Percentiles rank a stretch among this genome's conserved stretches.
Conservation (phyloP, 371 early-diverging fungal species). For the Mucor irregularis region DNA sequence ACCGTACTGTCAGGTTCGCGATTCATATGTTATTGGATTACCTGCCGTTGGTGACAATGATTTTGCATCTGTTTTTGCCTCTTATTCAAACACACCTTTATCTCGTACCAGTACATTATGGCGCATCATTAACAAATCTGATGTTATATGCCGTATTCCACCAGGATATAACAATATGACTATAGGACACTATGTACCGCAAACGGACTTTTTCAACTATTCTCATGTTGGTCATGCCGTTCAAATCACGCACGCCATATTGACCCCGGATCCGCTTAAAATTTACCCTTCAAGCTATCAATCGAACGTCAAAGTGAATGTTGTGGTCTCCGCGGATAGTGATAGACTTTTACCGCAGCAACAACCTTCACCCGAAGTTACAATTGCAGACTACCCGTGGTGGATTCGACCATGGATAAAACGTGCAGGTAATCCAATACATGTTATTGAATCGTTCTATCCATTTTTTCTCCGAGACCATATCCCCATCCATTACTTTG, state of each 20-base stretch:
- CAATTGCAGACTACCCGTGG: slow-evolving; percentile 1
- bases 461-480: slow-evolving; percentile 35
- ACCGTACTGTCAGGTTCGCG: slow-evolving; percentile 30
- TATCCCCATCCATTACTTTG: slow-evolving; percentile 30
- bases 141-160: slow-evolving; percentile 31
- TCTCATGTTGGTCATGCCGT: slow-evolving; percentile 46
- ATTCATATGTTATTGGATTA: slow-evolving; percentile 45
- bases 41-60: slow-evolving; percentile 49
- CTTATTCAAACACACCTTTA: slow-evolving; percentile 26
- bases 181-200: slow-evolving; percentile 21
- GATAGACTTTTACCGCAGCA: no score
- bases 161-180: slow-evolving; percentile 30
- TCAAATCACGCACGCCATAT: slow-evolving; percentile 22
- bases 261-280: slow-evolving; percentile 21
- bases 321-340: background rate
- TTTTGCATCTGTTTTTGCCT: slow-evolving; percentile 44
- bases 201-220: slow-evolving; percentile 39
- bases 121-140: slow-evolving; percentile 40
- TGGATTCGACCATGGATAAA: slow-evolving; percentile 1
- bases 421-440: slow-evolving; percentile 18
- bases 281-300: slow-evolving; percentile 29
- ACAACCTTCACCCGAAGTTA: no score
- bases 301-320: slow-evolving; percentile 19
- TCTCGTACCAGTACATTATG: slow-evolving; percentile 29
- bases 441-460: slow-evolving; percentile 26